Evolutionary conservation across 768 basidiomycete genomes (phyloP), one percentile per base, ranked within the genome.

Genomic region (Tricholoma furcatifolium): DNA sequence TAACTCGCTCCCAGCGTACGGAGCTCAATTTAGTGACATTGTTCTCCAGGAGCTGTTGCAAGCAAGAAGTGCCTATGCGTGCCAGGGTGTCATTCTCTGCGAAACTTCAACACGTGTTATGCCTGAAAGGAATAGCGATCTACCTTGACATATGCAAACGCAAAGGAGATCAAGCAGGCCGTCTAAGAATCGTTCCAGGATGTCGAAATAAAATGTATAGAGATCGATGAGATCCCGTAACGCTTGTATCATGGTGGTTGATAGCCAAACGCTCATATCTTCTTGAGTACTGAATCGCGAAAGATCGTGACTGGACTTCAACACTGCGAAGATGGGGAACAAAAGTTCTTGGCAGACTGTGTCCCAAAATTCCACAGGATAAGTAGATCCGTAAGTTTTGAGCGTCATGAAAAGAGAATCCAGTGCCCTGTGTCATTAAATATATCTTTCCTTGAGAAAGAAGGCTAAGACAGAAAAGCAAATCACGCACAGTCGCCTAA

Each of bases 211-310:
- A 72, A 85, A 91, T 1, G 97, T 95, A 67, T 95, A 99, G 18
- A 99, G 81, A 65, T 96, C 93, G 53, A 99, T 91, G 56, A 98
- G 78, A 69, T 98, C 91, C 41, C 97, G 85, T 42, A 99, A 79
- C 1, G 97, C 97, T 65, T 98, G 94, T 45, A 98, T 97, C 91
- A 99, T 94, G 2, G 97, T 99, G 12, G 97, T 97, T 21, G 94
- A 98, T 42, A 99, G 71, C 97, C 97, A 99, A 23, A 99, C 94
- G 62, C 93, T 97, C 93, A 98, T 96, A 61, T 98, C 97, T 65
- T 98, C 97, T 63, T 97, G 93, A 4, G 93, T 95, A 67, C 80
- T 90, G 74, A 98, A 98, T 17, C 96, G 82, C 11, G 93, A 89
- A 34, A 96, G 68, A 66, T 97, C 96, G 70, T 93, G 89, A 60